Percentiles rank a stretch among this genome's conserved stretches.
Conservation (phyloP, 768 basidiomycete genomes). For the Leucosporidium yakuticum region DNA sequence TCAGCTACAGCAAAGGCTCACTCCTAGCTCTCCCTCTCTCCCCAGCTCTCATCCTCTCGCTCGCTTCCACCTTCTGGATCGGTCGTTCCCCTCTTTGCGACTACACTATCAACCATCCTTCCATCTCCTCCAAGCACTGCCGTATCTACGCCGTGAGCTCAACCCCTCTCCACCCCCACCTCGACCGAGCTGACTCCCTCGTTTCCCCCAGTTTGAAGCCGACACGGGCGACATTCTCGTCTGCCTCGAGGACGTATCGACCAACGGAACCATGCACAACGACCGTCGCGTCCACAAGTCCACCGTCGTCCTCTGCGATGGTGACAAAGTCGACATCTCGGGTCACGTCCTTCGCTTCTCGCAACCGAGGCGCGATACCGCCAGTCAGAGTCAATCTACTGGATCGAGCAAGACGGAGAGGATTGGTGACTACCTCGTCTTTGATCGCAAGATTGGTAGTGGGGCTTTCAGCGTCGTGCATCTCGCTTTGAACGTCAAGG, state of each 20-base stretch:
- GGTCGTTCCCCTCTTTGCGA: background rate
- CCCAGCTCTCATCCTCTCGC: background rate
- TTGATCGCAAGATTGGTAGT: slow-evolving; percentile 12
- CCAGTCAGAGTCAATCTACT: too few species aligned
- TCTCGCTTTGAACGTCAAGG: background rate
- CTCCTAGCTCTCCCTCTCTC: too few species aligned
- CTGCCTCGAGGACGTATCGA: slow-evolving; percentile 11
- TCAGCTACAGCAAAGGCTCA: too few species aligned
- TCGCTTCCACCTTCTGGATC: background rate
- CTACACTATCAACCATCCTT: background rate
- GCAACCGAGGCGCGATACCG: slow-evolving; percentile 3
- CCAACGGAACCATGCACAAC: slow-evolving; percentile 28
- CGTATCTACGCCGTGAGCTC: background rate
- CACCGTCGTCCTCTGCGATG: slow-evolving; percentile 17
- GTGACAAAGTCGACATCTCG: slow-evolving; percentile 26
- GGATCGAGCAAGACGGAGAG: too few species aligned
- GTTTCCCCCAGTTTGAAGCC: slow-evolving; percentile 2
- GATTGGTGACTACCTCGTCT: slow-evolving; percentile 19
- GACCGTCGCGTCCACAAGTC: slow-evolving; percentile 1
- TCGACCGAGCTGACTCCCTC: too few species aligned
- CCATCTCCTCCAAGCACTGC: background rate
- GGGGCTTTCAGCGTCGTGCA: background rate
- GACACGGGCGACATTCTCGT: slow-evolving; percentile 23
- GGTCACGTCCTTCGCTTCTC: slow-evolving; percentile 18
- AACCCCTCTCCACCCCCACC: too few species aligned